phyloP scores from a whole-genome alignment of 2,329 filamentous ascomycete species.

The Calonectria crousiana region DNA sequence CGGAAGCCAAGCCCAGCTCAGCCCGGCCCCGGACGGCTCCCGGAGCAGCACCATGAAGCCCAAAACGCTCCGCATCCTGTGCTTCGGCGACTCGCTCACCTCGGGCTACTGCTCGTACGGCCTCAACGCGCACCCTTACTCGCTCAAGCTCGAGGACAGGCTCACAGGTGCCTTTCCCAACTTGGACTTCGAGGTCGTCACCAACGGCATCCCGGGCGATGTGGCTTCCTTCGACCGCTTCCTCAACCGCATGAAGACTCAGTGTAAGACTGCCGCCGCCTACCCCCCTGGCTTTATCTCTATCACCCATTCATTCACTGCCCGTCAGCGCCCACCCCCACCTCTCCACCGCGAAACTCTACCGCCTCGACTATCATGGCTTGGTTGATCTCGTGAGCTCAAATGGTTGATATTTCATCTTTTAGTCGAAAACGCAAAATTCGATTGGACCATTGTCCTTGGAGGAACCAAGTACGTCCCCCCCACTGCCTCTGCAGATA shows the following conservation, averaged over 20 bases:
- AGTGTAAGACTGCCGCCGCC: conserved; percentile 46
- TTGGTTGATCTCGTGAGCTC: not conserved
- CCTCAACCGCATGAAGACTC: conserved; percentile 46
- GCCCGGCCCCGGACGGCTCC: not conserved
- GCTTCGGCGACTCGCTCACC: conserved; percentile 75
- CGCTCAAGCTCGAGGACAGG: conserved; percentile 58
- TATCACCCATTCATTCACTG: too few relatives aligned
- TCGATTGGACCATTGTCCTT: conserved; percentile 73
- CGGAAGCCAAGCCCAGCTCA: not conserved
- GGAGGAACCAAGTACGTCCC: conserved; percentile 71
- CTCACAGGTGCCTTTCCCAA: conserved; percentile 60
- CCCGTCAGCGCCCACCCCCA: not conserved
- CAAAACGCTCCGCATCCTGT: conserved; percentile 66
- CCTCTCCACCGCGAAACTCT: conserved; percentile 9
- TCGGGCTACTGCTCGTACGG: conserved; percentile 63
- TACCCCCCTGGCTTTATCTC: not conserved
- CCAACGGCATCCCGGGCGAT: conserved; percentile 66
- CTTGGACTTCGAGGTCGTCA: conserved; percentile 58
- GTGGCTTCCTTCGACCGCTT: conserved; percentile 54
- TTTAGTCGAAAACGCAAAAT: conserved; percentile 46
- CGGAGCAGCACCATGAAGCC: conserved; percentile 38
- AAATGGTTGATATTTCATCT: not conserved
- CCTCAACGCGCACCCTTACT: conserved; percentile 65
- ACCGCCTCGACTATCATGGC: not conserved
- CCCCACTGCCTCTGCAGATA: not conserved